Percentiles rank a stretch among this genome's conserved stretches.
Conservation (phyloP, 331 rosid genomes). For the Acacia pycnantha region DNA sequence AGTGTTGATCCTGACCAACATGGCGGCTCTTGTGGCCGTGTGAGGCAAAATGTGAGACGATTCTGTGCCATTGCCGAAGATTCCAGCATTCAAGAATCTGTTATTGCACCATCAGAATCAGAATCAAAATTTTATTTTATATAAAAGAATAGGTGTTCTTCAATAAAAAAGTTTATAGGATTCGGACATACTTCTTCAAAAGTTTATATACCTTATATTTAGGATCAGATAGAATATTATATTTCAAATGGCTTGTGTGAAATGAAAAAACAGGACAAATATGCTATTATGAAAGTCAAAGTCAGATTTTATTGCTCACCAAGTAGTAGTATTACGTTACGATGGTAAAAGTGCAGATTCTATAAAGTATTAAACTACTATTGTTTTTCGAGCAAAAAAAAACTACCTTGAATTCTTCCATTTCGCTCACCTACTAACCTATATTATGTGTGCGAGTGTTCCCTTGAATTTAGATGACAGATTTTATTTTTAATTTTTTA, state of each 20-base stretch:
- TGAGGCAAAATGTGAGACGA: constrained; percentile 60
- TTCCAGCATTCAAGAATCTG: constrained; percentile 87
- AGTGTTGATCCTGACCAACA: constrained; percentile 90
- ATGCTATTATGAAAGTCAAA: not conserved
- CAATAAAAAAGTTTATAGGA: too few relatives aligned
- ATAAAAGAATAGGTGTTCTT: too few relatives aligned
- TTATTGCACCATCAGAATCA: not conserved
- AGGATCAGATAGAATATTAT: too few relatives aligned
- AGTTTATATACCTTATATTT: too few relatives aligned
- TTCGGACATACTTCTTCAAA: too few relatives aligned
- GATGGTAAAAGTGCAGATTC: not conserved
- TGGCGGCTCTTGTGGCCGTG: constrained; percentile 81
- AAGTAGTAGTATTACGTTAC: too few relatives aligned
- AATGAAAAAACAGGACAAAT: not conserved
- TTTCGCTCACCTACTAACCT: not conserved
- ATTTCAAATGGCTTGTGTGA: not conserved
- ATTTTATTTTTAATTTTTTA: not conserved
- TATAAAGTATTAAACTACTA: too few relatives aligned
- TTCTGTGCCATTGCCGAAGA: constrained; percentile 68
- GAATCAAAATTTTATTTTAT: not conserved
- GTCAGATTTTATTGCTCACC: not conserved
- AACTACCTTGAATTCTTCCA: not conserved
- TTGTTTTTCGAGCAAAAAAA: too few relatives aligned
- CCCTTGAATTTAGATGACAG: not conserved
- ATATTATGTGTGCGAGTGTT: not conserved